A percentile compares a stretch with the other conserved stretches of the same genome.
Evolutionary conservation across 148 eudicot genomes (phyloP).

Genomic region (Pouteria glomerata): DNA sequence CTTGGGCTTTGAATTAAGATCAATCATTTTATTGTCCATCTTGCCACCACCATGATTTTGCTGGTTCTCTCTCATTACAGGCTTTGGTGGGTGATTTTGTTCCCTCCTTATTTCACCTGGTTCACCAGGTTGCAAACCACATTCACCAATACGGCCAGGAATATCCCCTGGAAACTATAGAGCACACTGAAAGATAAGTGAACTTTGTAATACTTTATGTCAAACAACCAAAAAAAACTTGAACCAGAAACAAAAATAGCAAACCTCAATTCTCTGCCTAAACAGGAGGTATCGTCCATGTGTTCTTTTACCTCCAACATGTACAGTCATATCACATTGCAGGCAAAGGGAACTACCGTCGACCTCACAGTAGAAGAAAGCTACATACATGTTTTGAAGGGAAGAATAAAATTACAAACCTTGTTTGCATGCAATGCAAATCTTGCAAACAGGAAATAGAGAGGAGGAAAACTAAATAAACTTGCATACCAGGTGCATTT

Average conservation of each 20-base stretch:
- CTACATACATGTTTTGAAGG: slow-evolving; percentile 32
- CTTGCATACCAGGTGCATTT: slow-evolving; percentile 71
- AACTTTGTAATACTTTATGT: background rate
- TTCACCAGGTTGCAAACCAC: slow-evolving; percentile 39
- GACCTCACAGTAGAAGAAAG: slow-evolving; percentile 88
- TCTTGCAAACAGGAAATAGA: slow-evolving; percentile 3
- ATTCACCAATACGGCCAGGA: slow-evolving; percentile 35
- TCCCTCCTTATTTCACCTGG: slow-evolving; percentile 43
- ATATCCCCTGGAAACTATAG: slow-evolving; percentile 83
- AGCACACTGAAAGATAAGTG: background rate
- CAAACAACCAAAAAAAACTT: slow-evolving; percentile 8
- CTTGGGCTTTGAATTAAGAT: slow-evolving; percentile 82
- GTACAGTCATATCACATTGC: slow-evolving; percentile 94
- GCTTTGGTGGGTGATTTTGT: slow-evolving; percentile 29
- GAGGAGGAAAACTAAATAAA: slow-evolving; percentile 10
- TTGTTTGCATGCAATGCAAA: background rate
- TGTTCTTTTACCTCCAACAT: slow-evolving; percentile 87
- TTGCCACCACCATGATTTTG: slow-evolving; percentile 42
- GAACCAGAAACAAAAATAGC: slow-evolving; percentile 23
- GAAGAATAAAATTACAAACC: slow-evolving; percentile 11
- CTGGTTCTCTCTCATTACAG: slow-evolving; percentile 34
- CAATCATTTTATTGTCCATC: slow-evolving; percentile 58
- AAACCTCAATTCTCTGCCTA: slow-evolving; percentile 91
- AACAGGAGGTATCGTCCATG: slow-evolving; percentile 79
- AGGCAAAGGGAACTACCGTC: slow-evolving; percentile 97